Percentiles rank a stretch among this genome's conserved stretches.
phyloP scores from a whole-genome alignment of 2,329 filamentous ascomycete species.

The Xylaria sp. region DNA sequence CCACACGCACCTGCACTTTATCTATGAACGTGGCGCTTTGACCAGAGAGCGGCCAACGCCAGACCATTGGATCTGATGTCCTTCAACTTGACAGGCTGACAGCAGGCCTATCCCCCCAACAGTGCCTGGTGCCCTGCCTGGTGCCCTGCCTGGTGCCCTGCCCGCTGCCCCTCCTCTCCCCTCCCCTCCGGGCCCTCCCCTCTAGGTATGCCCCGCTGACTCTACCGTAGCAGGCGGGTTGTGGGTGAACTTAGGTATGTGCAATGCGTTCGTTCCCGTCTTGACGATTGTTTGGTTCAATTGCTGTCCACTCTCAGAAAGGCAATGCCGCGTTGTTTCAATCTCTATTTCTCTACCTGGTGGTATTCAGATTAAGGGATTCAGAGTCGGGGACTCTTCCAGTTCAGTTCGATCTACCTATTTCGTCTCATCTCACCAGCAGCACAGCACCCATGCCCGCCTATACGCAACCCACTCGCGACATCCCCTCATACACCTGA shows the following conservation, averaged over 20 bases:
- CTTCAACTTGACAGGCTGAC: too few relatives aligned
- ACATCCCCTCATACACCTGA: background rate
- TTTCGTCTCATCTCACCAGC: too few relatives aligned
- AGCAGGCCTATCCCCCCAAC: background rate
- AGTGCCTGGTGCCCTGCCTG: too few relatives aligned
- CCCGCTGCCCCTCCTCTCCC: too few relatives aligned
- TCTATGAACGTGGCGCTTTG: slow-evolving; percentile 9
- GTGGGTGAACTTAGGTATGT: slow-evolving; percentile 8
- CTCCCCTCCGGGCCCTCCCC: too few relatives aligned
- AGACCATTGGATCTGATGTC: slow-evolving; percentile 5
- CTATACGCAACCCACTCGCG: too few relatives aligned
- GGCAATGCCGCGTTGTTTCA: slow-evolving; percentile 9
- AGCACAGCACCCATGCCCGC: too few relatives aligned
- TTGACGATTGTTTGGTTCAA: slow-evolving; percentile 10
- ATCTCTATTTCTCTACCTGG: background rate
- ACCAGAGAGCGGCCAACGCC: slow-evolving; percentile 10
- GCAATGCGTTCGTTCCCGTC: slow-evolving; percentile 17
- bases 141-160: too few relatives aligned
- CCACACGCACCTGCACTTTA: slow-evolving; percentile 3
- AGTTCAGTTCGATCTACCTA: slow-evolving; percentile 1
- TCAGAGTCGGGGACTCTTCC: slow-evolving; percentile 1
- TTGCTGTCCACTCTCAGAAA: slow-evolving; percentile 22
- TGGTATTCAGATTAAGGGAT: slow-evolving; percentile 6
- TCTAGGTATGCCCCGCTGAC: background rate
- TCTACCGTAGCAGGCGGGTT: background rate